phyloP scores from a whole-genome alignment of 2,329 filamentous ascomycete species.

The Botrytis porri region DNA sequence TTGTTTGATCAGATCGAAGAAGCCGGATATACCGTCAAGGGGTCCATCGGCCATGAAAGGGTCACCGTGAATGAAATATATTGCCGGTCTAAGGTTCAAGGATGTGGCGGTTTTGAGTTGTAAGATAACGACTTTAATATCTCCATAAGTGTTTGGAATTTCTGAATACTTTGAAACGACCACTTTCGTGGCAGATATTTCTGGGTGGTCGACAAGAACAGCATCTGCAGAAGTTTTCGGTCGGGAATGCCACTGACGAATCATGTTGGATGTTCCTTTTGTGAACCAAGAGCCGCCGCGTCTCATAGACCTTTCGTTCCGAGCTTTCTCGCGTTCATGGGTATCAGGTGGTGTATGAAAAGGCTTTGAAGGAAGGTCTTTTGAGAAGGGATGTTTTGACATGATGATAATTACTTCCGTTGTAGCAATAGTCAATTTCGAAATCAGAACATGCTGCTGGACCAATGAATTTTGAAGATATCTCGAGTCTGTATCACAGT shows the following conservation, averaged over 20 bases:
- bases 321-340: not conserved
- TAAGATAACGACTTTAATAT: not conserved
- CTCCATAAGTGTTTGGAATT: not conserved
- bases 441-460: not conserved
- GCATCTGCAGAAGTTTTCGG: not conserved
- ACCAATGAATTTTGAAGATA: not conserved
- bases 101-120: not conserved
- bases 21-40: not conserved
- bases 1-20: not conserved
- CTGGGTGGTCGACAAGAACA: not conserved
- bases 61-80: not conserved
- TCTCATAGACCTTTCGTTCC: not conserved
- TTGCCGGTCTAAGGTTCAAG: not conserved
- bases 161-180: not conserved
- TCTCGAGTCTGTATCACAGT: not conserved
- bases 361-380: not conserved
- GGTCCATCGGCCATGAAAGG: not conserved
- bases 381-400: not conserved
- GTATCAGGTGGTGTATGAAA: not conserved
- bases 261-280: not conserved
- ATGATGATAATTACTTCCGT: not conserved
- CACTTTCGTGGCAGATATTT: not conserved
- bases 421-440: not conserved
- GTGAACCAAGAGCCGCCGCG: not conserved
- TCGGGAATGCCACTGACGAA: not conserved